Conservation (phyloP, 495 filamentous ascomycete genomes). For the Lepraria neglecta region DNA sequence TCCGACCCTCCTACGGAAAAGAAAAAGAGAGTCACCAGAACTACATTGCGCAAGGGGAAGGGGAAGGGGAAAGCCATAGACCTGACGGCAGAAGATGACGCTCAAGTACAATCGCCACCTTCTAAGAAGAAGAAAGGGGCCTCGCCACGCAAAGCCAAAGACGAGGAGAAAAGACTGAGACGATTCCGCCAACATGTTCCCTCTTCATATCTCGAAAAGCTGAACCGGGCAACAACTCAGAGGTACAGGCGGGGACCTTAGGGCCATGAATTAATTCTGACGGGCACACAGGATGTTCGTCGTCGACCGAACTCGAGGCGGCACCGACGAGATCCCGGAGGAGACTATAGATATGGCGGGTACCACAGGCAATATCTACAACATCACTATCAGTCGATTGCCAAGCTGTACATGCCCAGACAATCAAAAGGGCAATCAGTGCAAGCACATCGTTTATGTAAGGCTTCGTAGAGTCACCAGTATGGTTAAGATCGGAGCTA, state of each 20-base stretch:
- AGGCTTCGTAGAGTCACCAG: slow-evolving; percentile 7
- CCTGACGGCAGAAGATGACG: slow-evolving; percentile 25
- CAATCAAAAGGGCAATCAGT: slow-evolving; percentile 56
- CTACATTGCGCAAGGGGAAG: background rate
- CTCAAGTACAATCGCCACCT: background rate
- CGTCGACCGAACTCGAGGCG: slow-evolving; percentile 42
- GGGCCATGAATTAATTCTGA: too few species aligned
- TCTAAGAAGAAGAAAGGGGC: slow-evolving; percentile 29
- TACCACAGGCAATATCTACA: slow-evolving; percentile 72
- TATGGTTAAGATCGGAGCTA: slow-evolving; percentile 13
- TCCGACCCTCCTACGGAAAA: slow-evolving; percentile 1
- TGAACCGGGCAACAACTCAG: slow-evolving; percentile 41
- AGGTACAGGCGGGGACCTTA: slow-evolving; percentile 35
- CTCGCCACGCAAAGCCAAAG: slow-evolving; percentile 11
- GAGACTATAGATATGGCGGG: slow-evolving; percentile 64
- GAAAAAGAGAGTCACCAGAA: slow-evolving; percentile 13
- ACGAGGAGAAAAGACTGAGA: slow-evolving; percentile 39
- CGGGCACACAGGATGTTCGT: slow-evolving; percentile 49
- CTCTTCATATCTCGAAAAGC: slow-evolving; percentile 36
- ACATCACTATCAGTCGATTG: slow-evolving; percentile 45
- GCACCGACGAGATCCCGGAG: slow-evolving; percentile 38
- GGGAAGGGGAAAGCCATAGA: slow-evolving; percentile 22
- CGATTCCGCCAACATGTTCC: slow-evolving; percentile 39
- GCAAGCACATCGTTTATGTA: slow-evolving; percentile 70
- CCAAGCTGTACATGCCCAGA: slow-evolving; percentile 67